phyloP scores from a whole-genome alignment of 495 filamentous ascomycete species.

The Aspergillus ostianus region DNA sequence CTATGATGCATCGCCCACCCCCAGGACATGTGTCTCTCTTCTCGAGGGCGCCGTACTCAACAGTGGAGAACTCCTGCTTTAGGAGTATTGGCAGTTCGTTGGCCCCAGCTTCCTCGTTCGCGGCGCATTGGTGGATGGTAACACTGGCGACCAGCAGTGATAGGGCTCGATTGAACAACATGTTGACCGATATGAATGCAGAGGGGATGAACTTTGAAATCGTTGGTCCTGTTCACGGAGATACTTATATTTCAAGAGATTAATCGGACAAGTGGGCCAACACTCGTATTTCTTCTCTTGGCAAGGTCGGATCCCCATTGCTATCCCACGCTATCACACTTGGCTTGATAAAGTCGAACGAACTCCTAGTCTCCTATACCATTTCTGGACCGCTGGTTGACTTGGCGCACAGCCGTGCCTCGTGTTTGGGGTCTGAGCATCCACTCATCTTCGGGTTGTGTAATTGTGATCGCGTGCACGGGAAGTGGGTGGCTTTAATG shows the following conservation, averaged over 20 bases:
- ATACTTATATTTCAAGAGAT: not conserved
- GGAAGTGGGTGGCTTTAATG: not conserved
- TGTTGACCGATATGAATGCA: not conserved
- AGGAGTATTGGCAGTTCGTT: not conserved
- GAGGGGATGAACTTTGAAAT: too few relatives aligned
- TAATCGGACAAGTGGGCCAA: not conserved
- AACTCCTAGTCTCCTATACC: not conserved
- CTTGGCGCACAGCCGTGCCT: not conserved
- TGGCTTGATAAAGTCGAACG: not conserved
- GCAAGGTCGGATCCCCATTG: not conserved
- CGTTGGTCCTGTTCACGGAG: not conserved
- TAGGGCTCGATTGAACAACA: not conserved
- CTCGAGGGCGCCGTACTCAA: not conserved
- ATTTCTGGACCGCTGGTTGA: not conserved
- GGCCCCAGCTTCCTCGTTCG: not conserved
- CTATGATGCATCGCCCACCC: not conserved
- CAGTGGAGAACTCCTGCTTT: not conserved
- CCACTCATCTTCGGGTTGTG: not conserved
- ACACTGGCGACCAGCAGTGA: not conserved
- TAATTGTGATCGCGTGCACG: too few relatives aligned
- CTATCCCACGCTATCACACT: not conserved
- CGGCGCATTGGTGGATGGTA: not conserved
- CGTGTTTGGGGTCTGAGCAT: not conserved
- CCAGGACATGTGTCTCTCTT: slow-evolving; percentile 2
- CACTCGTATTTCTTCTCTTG: not conserved